A percentile compares a stretch with the other conserved stretches of the same genome.
These are phyloP conservation scores for Hypoxylon subgilvum DNA, from an alignment of 495 filamentous ascomycete species.

Conservation along the genomic window DNA sequence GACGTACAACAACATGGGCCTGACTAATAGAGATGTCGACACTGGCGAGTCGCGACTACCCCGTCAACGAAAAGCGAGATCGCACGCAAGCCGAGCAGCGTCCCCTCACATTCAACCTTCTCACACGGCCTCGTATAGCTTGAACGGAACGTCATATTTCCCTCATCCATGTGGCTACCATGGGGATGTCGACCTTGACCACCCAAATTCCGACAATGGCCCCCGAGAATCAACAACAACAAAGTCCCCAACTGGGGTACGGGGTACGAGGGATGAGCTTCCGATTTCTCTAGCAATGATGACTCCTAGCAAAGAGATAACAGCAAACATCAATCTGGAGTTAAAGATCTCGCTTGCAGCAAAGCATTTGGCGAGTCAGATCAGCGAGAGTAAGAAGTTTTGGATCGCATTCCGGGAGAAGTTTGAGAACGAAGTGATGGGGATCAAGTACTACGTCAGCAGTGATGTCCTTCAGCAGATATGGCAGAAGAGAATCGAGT, in stretches of 20 bases:
- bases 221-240: not conserved
- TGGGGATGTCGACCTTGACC: constrained; percentile 1
- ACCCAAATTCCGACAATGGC: not conserved
- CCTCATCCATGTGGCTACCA: constrained; percentile 19
- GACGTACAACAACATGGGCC: constrained; percentile 3
- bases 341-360: constrained; percentile 35
- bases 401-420: constrained; percentile 39
- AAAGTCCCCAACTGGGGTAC: not conserved
- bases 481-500: constrained; percentile 40
- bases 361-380: constrained; percentile 35
- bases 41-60: not conserved
- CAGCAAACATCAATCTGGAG: constrained; percentile 18
- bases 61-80: constrained; percentile 3
- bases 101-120: not conserved
- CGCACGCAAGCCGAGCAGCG: not conserved
- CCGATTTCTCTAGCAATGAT: constrained; percentile 26
- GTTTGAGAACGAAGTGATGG: constrained; percentile 36
- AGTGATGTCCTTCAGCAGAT: constrained; percentile 36
- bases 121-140: constrained; percentile 5
- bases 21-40: not conserved
- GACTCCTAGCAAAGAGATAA: constrained; percentile 22
- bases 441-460: constrained; percentile 37
- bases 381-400: constrained; percentile 36
- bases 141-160: constrained; percentile 9
- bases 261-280: not conserved